These are phyloP conservation scores for Aspergillus neotritici DNA, from an alignment of 2,329 filamentous ascomycete species.

Conservation along the genomic window DNA sequence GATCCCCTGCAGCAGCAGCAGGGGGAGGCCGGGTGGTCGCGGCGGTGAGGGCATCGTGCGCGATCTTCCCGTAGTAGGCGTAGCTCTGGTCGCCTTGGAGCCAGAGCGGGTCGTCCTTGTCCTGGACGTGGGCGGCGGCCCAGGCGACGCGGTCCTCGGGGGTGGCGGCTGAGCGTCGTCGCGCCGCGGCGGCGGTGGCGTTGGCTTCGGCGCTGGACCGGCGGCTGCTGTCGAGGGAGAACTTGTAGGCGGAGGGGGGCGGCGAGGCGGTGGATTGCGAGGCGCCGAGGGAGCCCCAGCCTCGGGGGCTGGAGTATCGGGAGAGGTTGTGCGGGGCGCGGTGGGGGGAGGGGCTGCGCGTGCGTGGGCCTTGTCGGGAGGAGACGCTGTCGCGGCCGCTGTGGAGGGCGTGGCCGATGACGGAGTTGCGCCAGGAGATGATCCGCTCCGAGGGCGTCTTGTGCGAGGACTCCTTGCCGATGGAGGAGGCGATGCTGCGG, in stretches of 20 bases:
- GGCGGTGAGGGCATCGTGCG: conserved; percentile 35
- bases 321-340: conserved; percentile 31
- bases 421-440: conserved; percentile 75
- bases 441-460: conserved; percentile 67
- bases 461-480: conserved; percentile 39
- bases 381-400: conserved; percentile 35
- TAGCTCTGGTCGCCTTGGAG: conserved; percentile 48
- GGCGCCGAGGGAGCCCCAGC: conserved; percentile 18
- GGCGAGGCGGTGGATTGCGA: conserved; percentile 24
- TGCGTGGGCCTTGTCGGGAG: conserved; percentile 26
- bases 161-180: conserved; percentile 7
- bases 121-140: conserved; percentile 17
- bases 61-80: conserved; percentile 48
- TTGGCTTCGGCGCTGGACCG: conserved; percentile 13
- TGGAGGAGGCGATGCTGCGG: conserved; percentile 46
- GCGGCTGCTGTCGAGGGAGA: conserved; percentile 16
- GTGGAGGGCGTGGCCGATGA: conserved; percentile 48
- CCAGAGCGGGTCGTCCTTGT: conserved; percentile 42
- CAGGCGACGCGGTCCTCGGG: conserved; percentile 16
- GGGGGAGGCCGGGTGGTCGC: conserved; percentile 17
- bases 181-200: conserved; percentile 7
- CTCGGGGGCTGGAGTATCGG: conserved; percentile 19
- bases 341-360: conserved; percentile 46
- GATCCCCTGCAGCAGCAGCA: conserved; percentile 9
- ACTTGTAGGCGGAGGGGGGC: conserved; percentile 21